A percentile compares a stretch with the other conserved stretches of the same genome.
These are phyloP conservation scores for Xylaria sp. DNA, from an alignment of 2,329 filamentous ascomycete genomes.

Conservation along the genomic window DNA sequence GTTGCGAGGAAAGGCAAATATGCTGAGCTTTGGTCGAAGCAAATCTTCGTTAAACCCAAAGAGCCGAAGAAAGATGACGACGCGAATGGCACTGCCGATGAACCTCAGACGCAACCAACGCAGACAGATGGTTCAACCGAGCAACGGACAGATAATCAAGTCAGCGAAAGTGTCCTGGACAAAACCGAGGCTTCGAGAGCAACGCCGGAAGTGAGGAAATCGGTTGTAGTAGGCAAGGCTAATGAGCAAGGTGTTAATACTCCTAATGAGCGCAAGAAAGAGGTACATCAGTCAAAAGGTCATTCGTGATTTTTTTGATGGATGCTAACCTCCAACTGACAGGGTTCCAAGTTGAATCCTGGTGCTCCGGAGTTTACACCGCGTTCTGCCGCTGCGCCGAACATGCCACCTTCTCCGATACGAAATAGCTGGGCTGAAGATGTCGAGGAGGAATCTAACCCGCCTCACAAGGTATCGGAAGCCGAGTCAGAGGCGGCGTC, in stretches of 20 bases:
- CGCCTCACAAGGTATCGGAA: conserved; percentile 2
- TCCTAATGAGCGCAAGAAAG: conserved; percentile 47
- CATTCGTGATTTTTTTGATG: conserved; percentile 44
- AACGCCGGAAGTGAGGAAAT: conserved; percentile 12
- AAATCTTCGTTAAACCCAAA: conserved; percentile 57
- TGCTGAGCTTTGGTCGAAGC: conserved; percentile 66
- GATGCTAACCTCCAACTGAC: conserved; percentile 46
- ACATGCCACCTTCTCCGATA: conserved; percentile 21
- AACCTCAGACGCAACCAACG: conserved; percentile 15
- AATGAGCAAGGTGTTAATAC: conserved; percentile 35
- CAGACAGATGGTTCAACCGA: conserved; percentile 22
- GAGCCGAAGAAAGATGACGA: conserved; percentile 39
- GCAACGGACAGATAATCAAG: conserved; percentile 11
- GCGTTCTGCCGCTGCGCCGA: conserved; percentile 35
- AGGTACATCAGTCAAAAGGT: conserved; percentile 52
- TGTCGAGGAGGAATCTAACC: conserved; percentile 27
- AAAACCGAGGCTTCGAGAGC: conserved; percentile 6
- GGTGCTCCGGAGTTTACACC: conserved; percentile 59
- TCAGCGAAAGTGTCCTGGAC: conserved; percentile 12
- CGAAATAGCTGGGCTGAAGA: conserved; percentile 37
- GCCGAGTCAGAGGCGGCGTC: conserved; percentile 22
- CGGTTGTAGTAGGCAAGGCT: conserved; percentile 26
- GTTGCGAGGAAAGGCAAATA: conserved; percentile 64
- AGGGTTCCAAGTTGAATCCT: conserved; percentile 59
- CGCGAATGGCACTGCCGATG: conserved; percentile 1